Conservation (phyloP, 441 rosid genomes). For the Jatropha multifida region DNA sequence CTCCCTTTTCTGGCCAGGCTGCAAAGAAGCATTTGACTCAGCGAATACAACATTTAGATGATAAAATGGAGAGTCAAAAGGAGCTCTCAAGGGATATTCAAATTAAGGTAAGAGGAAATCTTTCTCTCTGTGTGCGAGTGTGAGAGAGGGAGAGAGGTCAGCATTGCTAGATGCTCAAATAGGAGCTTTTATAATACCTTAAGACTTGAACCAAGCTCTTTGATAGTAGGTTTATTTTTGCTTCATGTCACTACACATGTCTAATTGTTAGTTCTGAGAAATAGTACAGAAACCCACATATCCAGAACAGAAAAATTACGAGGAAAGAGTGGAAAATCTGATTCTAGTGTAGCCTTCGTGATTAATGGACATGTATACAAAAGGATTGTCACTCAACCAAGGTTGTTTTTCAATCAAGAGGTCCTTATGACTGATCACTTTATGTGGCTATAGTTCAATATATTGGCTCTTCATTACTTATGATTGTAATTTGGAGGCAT, state of each 20-base stretch:
- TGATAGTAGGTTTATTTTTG: neutral
- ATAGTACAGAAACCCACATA: neutral
- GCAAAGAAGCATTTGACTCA: conserved; percentile 88
- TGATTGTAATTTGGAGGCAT: neutral
- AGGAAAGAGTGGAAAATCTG: conserved; percentile 1
- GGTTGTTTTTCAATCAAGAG: neutral
- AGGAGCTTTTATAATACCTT: neutral
- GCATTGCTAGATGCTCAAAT: neutral
- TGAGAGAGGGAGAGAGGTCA: neutral
- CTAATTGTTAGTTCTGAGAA: neutral
- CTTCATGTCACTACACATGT: neutral
- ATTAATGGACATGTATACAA: neutral
- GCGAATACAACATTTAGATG: conserved; percentile 69
- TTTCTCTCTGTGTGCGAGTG: neutral
- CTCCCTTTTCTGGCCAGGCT: conserved; percentile 42
- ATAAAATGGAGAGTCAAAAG: conserved; percentile 81
- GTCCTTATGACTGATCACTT: neutral
- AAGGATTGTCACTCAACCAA: neutral
- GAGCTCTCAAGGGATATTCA: conserved; percentile 73
- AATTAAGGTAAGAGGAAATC: conserved; percentile 52
- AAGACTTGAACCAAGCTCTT: neutral
- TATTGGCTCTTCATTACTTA: neutral
- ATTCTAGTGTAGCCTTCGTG: neutral
- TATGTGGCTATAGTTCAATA: neutral
- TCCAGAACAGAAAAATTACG: neutral